Base-by-base conservation (phyloP, 306 rosid species). In the Oemleria cerasiformis region DNA sequence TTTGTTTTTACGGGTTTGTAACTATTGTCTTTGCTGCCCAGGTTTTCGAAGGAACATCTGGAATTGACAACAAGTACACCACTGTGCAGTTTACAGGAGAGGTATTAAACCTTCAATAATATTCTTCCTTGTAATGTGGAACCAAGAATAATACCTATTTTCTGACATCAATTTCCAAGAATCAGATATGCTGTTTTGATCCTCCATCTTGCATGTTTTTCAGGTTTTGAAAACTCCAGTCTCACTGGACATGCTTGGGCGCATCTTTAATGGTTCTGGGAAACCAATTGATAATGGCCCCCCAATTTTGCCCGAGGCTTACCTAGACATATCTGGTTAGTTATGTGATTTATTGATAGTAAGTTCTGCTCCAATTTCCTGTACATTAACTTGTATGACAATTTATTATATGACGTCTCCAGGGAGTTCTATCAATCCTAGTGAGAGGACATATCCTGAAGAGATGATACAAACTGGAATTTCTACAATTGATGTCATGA, bases 1-100 rank as follows among this genome's bases (percentile, higher is more conserved):
- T 41, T 41, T 72, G 48, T 70, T 42, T 72, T 48, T 70, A 40
- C 61, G 14, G 65, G 78, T 65, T 41, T 7, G 43, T 39, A 64
- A 61, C 21, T 50, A 25, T 4, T 79, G 68, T 43, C 47, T 42
- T 42, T 57, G 55, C 74, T 72, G 53, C 49, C 38, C 85, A 95
- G 99, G 99, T 95, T 71, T 95, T 95, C 72, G 99, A 95, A 84
- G 99, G 99, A 77, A 95, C 99, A 50, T 95, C 99, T 78, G 99
- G 99, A 77, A 95, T 95, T 67, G 99, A 95, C 90, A 95, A 95
- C 75, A 95, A 95, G 71, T 95, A 83, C 71, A 95, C 99, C 0
- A 95, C 99, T 0, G 99, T 95, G 82, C 99, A 95, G 79, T 95
- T 95, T 83, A 95, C 99, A 5, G 99, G 99, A 80, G 99, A 95